Evolutionary conservation across 2,329 filamentous ascomycete genomes (phyloP).

Genomic region (Dothideomycetes sp.): DNA sequence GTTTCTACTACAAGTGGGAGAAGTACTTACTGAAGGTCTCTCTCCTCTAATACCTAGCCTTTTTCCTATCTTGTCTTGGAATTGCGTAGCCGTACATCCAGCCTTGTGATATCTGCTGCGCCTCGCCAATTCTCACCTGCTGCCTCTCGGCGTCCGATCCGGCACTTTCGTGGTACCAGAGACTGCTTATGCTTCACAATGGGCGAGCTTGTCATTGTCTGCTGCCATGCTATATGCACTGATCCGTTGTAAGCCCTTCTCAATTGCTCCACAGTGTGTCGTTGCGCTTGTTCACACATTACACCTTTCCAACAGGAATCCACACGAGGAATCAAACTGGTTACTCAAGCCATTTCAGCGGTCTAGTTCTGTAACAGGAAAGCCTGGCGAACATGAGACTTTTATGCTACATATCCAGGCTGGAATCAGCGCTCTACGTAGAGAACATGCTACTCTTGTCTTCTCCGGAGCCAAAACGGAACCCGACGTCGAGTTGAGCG

Average conservation of each 20-base stretch:
- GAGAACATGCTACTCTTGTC: slow-evolving; percentile 44
- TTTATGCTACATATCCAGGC: slow-evolving; percentile 67
- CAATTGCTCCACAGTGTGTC: not conserved
- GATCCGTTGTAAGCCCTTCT: slow-evolving; percentile 5
- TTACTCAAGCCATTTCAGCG: slow-evolving; percentile 67
- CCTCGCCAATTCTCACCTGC: no score
- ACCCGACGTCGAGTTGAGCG: slow-evolving; percentile 23
- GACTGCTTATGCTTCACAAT: no score
- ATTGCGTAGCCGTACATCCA: no score
- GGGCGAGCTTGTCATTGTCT: slow-evolving; percentile 61
- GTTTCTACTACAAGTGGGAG: no score
- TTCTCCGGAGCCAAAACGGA: slow-evolving; percentile 59
- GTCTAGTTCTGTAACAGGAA: slow-evolving; percentile 28
- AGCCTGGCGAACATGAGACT: slow-evolving; percentile 62
- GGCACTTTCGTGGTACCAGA: no score
- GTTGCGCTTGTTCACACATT: slow-evolving; percentile 1
- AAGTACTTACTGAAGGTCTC: no score
- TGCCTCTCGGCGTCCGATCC: no score
- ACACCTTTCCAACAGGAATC: slow-evolving; percentile 15
- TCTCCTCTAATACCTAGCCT: no score
- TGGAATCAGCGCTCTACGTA: slow-evolving; percentile 48
- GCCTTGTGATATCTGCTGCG: no score
- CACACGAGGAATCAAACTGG: slow-evolving; percentile 38
- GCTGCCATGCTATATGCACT: slow-evolving; percentile 67
- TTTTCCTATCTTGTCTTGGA: no score